Conservation (phyloP, 2,329 filamentous ascomycete genomes). For the Blumeriella jaapii region DNA sequence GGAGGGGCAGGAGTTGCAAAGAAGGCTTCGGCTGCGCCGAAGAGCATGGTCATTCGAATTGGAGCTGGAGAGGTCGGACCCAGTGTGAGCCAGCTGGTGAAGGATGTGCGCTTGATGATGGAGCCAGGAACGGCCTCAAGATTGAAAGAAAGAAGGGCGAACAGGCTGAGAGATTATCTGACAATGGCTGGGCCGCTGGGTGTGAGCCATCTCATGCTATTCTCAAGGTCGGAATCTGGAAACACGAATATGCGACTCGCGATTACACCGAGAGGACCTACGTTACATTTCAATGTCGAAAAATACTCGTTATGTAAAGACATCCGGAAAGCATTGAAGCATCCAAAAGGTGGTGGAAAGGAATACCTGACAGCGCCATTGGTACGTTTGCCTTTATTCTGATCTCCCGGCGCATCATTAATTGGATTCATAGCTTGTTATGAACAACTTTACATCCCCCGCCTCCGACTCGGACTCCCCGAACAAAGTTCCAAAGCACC, state of each 20-base stretch:
- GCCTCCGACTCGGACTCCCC: constrained; percentile 41
- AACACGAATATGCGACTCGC: constrained; percentile 89
- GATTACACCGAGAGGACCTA: constrained; percentile 80
- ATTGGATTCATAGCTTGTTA: constrained; percentile 55
- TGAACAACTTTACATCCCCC: constrained; percentile 88
- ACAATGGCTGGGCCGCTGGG: constrained; percentile 92
- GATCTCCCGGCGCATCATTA: constrained; percentile 15
- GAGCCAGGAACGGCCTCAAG: constrained; percentile 86
- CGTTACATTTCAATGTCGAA: constrained; percentile 86
- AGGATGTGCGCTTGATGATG: constrained; percentile 88
- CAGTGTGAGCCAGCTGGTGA: constrained; percentile 81
- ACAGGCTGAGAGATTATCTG: constrained; percentile 82
- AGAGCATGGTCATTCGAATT: constrained; percentile 97
- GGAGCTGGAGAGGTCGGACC: constrained; percentile 88
- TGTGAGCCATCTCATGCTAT: constrained; percentile 84
- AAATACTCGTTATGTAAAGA: constrained; percentile 93
- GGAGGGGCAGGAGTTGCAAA: constrained; percentile 48
- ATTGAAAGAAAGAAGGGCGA: constrained; percentile 79
- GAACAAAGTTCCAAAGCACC: constrained; percentile 76
- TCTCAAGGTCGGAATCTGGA: constrained; percentile 78
- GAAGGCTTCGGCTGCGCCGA: constrained; percentile 54
- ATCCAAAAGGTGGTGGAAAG: constrained; percentile 70
- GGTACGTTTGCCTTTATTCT: constrained; percentile 32
- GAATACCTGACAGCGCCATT: constrained; percentile 79
- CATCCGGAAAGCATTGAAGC: constrained; percentile 70